Evolutionary conservation across 805 yeast genomes (phyloP), one percentile per base, ranked within the genome.

Genomic region (Suhomyces xylopsoci): DNA sequence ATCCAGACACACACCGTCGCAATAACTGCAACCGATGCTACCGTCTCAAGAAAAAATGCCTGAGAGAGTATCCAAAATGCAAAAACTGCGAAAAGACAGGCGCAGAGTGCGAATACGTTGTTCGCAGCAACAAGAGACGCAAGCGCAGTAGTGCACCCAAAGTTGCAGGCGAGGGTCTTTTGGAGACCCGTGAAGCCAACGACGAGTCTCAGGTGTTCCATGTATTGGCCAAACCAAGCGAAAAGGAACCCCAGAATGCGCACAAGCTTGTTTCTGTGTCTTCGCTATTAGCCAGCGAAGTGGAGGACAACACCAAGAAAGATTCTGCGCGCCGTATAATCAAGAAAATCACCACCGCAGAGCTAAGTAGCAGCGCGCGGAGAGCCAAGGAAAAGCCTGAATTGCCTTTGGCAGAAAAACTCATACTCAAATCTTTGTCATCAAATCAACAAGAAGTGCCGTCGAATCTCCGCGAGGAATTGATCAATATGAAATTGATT

Each of bases 11-110:
- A 19, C 75, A 69, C 54, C 74, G 70, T 53, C 65, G 70, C 12
- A 65, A 63, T 55, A 74, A 71, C 62, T 74, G 79, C 53, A 66
- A 59, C 34, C 60, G 77, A 19, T 74, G 79, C 59, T 73, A 75
- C 53, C 61, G 73, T 38, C 63, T 75, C 51, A 75, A 75, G 63
- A 75, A 75, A 57, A 73, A 73, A 58, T 75, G 79, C 55, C 64
- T 68, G 45, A 62, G 78, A 48, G 65, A 64, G 32, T 69, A 67
- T 51, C 79, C 79, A 8, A 60, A 57, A 50, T 75, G 80, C 50
- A 58, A 62, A 42, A 67, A 71, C 56, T 75, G 80, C 55, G 50
- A 45, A n/a, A 68, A 68, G 51, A 61, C 76, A 2, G 66, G 69
- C 2, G 57, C 71, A 28, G 67, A 59, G 28, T 75, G 80, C 53